Evolutionary conservation across 768 basidiomycete genomes (phyloP).

Genomic region (Macrolepiota dolichaula): DNA sequence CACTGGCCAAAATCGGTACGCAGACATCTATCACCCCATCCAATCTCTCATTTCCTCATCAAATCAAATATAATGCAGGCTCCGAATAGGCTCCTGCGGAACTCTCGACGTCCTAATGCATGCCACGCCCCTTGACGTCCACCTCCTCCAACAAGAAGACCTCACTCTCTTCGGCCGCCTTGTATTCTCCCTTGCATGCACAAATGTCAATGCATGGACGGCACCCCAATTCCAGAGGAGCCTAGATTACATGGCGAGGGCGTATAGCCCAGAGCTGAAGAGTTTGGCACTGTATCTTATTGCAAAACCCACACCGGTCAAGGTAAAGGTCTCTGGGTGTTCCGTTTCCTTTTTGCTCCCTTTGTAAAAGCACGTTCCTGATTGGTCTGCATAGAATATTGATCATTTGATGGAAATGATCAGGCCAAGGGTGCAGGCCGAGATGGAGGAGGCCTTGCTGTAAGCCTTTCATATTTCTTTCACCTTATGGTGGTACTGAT

Average conservation of each 20-base stretch:
- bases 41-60: neutral
- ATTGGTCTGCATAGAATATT: conserved; percentile 48
- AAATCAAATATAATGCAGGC: conserved; percentile 33
- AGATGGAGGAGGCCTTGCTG: conserved; percentile 84
- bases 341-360: neutral
- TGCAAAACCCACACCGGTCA: conserved; percentile 64
- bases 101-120: conserved; percentile 82
- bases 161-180: conserved; percentile 82
- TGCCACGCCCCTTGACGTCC: conserved; percentile 61
- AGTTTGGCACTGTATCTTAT: conserved; percentile 74
- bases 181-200: conserved; percentile 75
- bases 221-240: conserved; percentile 64
- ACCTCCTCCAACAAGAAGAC: conserved; percentile 81
- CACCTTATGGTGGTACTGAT: neutral
- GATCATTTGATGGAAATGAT: conserved; percentile 82
- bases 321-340: conserved; percentile 53
- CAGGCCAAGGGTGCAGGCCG: conserved; percentile 63
- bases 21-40: neutral
- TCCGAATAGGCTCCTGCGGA: conserved; percentile 86
- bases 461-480: conserved; percentile 30
- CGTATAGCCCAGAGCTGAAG: conserved; percentile 83
- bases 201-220: conserved; percentile 55
- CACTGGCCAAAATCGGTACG: conserved; percentile 84
- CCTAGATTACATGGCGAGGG: conserved; percentile 68
- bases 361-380: neutral